phyloP scores from a whole-genome alignment of 2,329 filamentous ascomycete genomes.

The Arthrobotrys musiformis region DNA sequence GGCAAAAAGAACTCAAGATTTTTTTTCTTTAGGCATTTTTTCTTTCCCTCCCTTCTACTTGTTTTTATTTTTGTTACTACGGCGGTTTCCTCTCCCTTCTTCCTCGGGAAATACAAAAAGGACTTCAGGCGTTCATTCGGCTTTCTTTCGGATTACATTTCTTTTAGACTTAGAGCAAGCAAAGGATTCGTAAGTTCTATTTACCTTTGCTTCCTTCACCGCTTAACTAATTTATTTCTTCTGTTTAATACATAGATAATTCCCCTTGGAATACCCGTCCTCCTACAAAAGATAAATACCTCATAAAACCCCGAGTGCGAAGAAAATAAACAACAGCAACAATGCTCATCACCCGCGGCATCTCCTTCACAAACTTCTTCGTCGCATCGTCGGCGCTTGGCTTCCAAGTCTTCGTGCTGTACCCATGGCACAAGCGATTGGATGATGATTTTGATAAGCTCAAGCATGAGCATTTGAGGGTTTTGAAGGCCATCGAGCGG shows the following conservation, averaged over 20 bases:
- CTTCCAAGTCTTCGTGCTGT: conserved; percentile 76
- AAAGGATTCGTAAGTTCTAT: neutral
- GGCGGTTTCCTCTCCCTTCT: neutral
- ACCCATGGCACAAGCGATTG: conserved; percentile 76
- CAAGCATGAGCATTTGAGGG: conserved; percentile 68
- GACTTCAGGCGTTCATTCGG: neutral
- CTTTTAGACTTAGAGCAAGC: neutral
- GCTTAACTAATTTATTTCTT: too few species aligned
- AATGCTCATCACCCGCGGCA: conserved; percentile 50
- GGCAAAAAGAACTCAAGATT: conserved; percentile 18
- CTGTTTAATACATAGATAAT: too few species aligned
- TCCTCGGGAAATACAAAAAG: neutral
- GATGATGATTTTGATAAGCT: conserved; percentile 72
- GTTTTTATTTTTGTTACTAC: neutral
- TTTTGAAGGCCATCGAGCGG: conserved; percentile 29
- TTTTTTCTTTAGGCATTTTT: conserved; percentile 22
- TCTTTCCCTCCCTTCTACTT: neutral
- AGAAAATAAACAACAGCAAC: neutral
- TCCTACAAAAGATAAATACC: neutral
- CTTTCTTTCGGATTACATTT: neutral
- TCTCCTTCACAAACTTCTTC: conserved; percentile 74
- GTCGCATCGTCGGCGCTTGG: conserved; percentile 73
- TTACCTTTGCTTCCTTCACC: neutral
- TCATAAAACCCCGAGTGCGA: neutral
- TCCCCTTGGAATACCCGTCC: neutral